Evolutionary conservation across 192 early-diverging fungal species (phyloP).

Genomic region (Podila horticola): DNA sequence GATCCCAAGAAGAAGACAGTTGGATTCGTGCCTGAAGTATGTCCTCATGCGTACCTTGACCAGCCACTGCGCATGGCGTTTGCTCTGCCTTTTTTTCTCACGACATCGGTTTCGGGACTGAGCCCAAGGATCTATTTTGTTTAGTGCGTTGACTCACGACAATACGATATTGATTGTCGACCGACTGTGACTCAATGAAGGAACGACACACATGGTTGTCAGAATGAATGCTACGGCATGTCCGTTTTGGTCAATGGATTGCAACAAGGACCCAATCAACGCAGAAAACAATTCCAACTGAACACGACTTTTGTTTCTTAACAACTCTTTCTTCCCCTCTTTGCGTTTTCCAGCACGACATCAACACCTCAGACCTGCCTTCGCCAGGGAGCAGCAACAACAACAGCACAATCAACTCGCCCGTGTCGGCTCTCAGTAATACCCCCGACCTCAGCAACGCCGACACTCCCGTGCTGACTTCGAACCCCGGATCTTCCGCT

Average conservation of each 20-base stretch:
- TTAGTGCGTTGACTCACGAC: not conserved
- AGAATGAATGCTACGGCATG: too few species aligned
- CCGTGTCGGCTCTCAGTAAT: conserved; percentile 43
- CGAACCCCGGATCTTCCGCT: not conserved
- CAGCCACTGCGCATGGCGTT: not conserved
- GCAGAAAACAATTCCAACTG: not conserved
- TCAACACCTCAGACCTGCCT: conserved; percentile 36
- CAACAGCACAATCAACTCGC: conserved; percentile 27
- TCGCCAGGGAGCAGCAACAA: conserved; percentile 45
- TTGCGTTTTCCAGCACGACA: conserved; percentile 26
- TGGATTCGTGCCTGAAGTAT: conserved; percentile 48
- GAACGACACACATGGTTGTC: not conserved
- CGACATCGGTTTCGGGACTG: not conserved
- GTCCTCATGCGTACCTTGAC: conserved; percentile 1
- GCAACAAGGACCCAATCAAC: not conserved
- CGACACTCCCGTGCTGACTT: conserved; percentile 2
- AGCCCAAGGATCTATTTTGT: conserved; percentile 4
- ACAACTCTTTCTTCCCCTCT: not conserved
- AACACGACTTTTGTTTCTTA: not conserved
- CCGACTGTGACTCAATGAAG: conserved; percentile 2
- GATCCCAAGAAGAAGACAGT: conserved; percentile 55
- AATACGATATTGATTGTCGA: not conserved
- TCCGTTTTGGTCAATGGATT: too few species aligned
- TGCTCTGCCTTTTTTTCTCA: not conserved
- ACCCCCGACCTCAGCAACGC: conserved; percentile 30